Base-by-base conservation (phyloP, 495 filamentous ascomycete species). In the Lasiosphaeriaceae sp. region DNA sequence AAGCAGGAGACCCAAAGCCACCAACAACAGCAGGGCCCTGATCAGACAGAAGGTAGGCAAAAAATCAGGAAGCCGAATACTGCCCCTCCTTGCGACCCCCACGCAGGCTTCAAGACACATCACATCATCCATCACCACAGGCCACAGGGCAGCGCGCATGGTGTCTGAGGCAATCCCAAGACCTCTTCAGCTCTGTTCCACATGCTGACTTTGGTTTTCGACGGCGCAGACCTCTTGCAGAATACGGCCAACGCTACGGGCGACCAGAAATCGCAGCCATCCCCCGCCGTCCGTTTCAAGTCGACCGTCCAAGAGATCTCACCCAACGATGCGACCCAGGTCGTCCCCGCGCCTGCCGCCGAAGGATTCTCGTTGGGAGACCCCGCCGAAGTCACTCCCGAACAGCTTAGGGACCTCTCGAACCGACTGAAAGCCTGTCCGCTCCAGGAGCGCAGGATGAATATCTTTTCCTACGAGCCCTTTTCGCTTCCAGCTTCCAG, bases 401-500 rank as follows among this genome's bases (percentile, higher is more conserved):
- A 89, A 37, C 80, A 90, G 55, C 72, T 96, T 54, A 82, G 84
- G 47, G 86, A 84, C 63, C 72, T 96, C 39, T 84, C 89, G n/a
- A 78, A 83, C 55, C 83, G 80, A 46, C 70, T 96, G 47, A 86
- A 89, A 59, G 82, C 83, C 56, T 81, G 88, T 19, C 83, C 86
- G 65, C 77, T 94, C 56, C 92, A 96, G 70, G 85, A 89, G 63
- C 80, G 83, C 24, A 84, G 91, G n/a, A 83, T 92, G 72, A 87
- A 85, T 58, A 88, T 90, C 63, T 96, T 90, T 68, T 83, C 83
- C 5, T 96, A 92, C 69, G 92, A 96, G 61, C 86, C 92, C 22
- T 81, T 95, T 43, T 96, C 92, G 37, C 74, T 96, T 34, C 91
- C 91, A n/a, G 76, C 84, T 23, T 95, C 90, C 29, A 83, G 90